Evolutionary conservation across 331 rosid species (phyloP).

Genomic region (Quercus phellos): DNA sequence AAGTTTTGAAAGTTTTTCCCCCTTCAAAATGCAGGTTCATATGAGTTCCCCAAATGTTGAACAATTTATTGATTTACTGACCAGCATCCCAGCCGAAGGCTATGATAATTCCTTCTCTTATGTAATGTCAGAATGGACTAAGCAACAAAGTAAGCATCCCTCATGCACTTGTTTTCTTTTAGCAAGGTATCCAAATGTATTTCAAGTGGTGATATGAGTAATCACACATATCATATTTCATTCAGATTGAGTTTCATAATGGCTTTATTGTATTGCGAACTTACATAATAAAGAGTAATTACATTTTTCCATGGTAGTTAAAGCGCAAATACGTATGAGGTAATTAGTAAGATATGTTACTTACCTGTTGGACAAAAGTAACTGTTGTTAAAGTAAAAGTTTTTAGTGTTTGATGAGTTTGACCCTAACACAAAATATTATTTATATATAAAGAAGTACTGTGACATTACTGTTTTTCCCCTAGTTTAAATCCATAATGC

Average conservation of each 20-base stretch:
- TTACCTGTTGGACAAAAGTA: neutral
- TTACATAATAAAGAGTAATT: neutral
- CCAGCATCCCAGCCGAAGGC: slow-evolving; percentile 70
- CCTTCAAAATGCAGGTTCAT: slow-evolving; percentile 61
- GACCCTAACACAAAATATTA: too few species aligned
- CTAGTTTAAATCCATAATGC: too few species aligned
- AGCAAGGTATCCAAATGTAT: neutral
- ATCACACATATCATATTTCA: neutral
- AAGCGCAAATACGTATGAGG: neutral
- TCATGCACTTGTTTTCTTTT: neutral
- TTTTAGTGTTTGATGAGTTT: too few species aligned
- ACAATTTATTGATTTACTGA: slow-evolving; percentile 76
- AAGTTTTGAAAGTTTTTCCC: slow-evolving; percentile 18
- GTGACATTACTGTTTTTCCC: too few species aligned
- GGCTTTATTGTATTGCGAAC: neutral
- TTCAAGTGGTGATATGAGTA: neutral
- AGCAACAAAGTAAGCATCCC: slow-evolving; percentile 67
- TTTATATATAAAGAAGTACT: too few species aligned
- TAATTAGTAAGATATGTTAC: neutral
- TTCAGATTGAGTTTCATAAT: neutral
- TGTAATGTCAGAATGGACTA: slow-evolving; percentile 90
- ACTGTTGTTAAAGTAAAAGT: too few species aligned
- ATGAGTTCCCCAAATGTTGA: slow-evolving; percentile 83
- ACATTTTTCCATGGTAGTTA: neutral
- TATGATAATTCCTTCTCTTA: slow-evolving; percentile 66